phyloP scores from a whole-genome alignment of 1,139 yeast genomes.

The Candida tunisiensis region DNA sequence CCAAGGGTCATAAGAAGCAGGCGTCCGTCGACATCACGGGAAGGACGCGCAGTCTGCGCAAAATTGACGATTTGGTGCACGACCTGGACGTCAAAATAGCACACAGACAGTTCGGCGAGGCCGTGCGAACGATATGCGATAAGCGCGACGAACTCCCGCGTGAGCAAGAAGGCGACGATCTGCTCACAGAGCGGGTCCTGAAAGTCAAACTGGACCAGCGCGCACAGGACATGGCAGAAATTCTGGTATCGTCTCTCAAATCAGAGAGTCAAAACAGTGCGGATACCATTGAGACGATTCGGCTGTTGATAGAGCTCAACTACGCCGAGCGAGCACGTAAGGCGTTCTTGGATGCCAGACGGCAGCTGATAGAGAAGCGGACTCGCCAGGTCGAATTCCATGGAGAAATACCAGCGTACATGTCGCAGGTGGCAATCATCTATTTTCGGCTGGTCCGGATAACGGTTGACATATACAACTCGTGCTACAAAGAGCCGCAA shows the following conservation, averaged over 20 bases:
- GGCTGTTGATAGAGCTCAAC: conserved; percentile 25
- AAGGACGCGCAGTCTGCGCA: conserved; percentile 14
- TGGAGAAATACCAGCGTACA: conserved; percentile 38
- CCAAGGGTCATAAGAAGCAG: neutral
- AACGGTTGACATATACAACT: conserved; percentile 29
- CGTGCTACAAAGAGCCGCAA: conserved; percentile 24
- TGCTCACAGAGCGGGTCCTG: conserved; percentile 12
- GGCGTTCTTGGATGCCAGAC: conserved; percentile 29
- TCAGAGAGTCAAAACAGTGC: conserved; percentile 7
- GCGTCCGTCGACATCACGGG: neutral
- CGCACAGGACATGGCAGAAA: conserved; percentile 13
- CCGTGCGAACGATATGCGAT: conserved; percentile 30
- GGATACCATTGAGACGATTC: conserved; percentile 15
- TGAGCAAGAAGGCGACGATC: too few species aligned
- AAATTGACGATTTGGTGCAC: conserved; percentile 44
- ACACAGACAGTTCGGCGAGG: conserved; percentile 37
- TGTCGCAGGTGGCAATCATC: conserved; percentile 43
- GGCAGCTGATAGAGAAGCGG: conserved; percentile 27
- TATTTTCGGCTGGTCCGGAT: conserved; percentile 36
- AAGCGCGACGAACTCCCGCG: conserved; percentile 16
- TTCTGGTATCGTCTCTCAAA: too few species aligned
- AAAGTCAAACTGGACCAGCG: conserved; percentile 21
- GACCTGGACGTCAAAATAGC: conserved; percentile 53
- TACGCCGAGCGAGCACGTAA: conserved; percentile 30
- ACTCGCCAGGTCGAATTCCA: conserved; percentile 32